Evolutionary conservation across 495 filamentous ascomycete species (phyloP).

Genomic region (Neurospora tetrasperma): DNA sequence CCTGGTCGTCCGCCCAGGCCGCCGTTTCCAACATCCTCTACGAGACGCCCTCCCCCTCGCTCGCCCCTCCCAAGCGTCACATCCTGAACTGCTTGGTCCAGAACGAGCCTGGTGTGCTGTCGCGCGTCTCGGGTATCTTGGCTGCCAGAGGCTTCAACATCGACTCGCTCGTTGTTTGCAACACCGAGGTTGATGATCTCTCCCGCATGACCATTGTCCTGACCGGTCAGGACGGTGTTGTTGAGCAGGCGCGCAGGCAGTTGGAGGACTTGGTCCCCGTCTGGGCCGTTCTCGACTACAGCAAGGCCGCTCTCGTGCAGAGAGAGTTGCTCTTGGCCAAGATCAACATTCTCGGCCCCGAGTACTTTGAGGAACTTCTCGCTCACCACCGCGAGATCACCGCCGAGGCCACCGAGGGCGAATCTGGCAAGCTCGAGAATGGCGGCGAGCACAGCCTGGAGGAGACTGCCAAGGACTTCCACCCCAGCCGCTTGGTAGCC

Average conservation of each 20-base stretch:
- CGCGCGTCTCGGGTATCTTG: slow-evolving; percentile 90
- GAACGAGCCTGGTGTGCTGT: slow-evolving; percentile 95
- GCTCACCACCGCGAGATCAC: slow-evolving; percentile 81
- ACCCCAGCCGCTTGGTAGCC: slow-evolving; percentile 71
- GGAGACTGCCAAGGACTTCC: slow-evolving; percentile 55
- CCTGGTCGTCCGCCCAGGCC: slow-evolving; percentile 79
- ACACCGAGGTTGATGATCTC: slow-evolving; percentile 93
- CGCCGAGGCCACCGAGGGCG: slow-evolving; percentile 14
- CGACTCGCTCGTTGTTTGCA: slow-evolving; percentile 93
- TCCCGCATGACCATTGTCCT: slow-evolving; percentile 98
- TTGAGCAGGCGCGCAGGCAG: slow-evolving; percentile 93
- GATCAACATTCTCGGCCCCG: slow-evolving; percentile 86
- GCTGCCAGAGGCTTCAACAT: slow-evolving; percentile 98
- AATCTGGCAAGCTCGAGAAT: slow-evolving; percentile 14
- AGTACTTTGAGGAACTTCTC: slow-evolving; percentile 94
- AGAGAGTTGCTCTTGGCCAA: slow-evolving; percentile 94
- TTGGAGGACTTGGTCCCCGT: slow-evolving; percentile 94
- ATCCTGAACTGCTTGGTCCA: slow-evolving; percentile 97
- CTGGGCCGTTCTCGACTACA: slow-evolving; percentile 97
- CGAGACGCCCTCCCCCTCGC: slow-evolving; percentile 81
- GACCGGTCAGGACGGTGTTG: slow-evolving; percentile 89
- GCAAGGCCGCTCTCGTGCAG: slow-evolving; percentile 84
- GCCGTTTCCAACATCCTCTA: slow-evolving; percentile 98
- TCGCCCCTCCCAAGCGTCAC: slow-evolving; percentile 81
- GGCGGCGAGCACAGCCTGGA: slow-evolving; percentile 24